These are phyloP conservation scores for Sisymbrium altissimum DNA, from an alignment of 345 rosid species.

Conservation along the genomic window DNA sequence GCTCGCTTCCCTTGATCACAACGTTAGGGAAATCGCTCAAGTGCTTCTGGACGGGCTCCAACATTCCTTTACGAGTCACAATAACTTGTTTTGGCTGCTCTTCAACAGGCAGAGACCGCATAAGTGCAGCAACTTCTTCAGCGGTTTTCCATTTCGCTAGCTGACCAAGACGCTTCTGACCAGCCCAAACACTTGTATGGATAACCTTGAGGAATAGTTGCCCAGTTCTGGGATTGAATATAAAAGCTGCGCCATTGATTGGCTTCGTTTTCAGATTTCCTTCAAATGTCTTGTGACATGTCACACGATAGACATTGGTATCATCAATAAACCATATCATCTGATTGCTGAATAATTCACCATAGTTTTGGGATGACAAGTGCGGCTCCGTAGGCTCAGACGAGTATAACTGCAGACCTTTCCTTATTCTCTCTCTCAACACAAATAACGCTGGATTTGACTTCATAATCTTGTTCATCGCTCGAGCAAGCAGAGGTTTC, in stretches of 20 bases:
- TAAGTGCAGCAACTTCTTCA: conserved; percentile 45
- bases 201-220: conserved; percentile 87
- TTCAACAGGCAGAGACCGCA: conserved; percentile 83
- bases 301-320: conserved; percentile 33
- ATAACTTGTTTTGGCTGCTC: conserved; percentile 87
- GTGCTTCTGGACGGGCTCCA: conserved; percentile 41
- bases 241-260: conserved; percentile 82
- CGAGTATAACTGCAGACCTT: conserved; percentile 88
- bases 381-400: conserved; percentile 92
- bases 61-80: conserved; percentile 83
- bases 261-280: conserved; percentile 91
- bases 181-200: conserved; percentile 90
- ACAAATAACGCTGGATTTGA: conserved; percentile 88
- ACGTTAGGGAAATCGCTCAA: conserved; percentile 73
- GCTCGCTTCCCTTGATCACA: conserved; percentile 87
- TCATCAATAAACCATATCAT: conserved; percentile 93
- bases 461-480: conserved; percentile 98
- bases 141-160: conserved; percentile 78
- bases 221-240: conserved; percentile 87
- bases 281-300: conserved; percentile 81
- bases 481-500: conserved; percentile 80
- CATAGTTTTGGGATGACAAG: conserved; percentile 85
- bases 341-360: conserved; percentile 89
- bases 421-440: conserved; percentile 87
- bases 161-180: conserved; percentile 92